Evolutionary conservation across 305 asterid genomes (phyloP).

Genomic region (Solanum aculeatissimum): DNA sequence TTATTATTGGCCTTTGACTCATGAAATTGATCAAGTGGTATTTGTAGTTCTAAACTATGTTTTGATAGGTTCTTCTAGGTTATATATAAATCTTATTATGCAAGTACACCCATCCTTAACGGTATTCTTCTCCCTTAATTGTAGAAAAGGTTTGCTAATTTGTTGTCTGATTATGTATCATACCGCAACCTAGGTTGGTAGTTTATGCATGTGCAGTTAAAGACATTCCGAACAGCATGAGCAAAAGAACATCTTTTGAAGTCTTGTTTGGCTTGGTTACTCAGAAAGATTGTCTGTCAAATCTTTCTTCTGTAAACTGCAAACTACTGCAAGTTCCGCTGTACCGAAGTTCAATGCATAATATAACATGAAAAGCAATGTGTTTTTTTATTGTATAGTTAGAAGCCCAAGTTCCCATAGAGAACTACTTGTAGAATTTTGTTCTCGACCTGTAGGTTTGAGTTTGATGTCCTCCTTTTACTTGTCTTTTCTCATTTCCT

Average conservation of each 20-base stretch:
- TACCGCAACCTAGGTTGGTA: background rate
- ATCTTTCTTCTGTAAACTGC: background rate
- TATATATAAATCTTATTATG: background rate
- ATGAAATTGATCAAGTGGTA: background rate
- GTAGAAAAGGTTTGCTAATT: background rate
- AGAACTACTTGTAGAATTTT: background rate
- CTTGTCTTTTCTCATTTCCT: background rate
- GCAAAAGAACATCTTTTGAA: background rate
- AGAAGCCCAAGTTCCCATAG: background rate
- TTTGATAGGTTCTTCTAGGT: background rate
- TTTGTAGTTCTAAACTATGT: background rate
- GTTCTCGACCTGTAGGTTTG: background rate
- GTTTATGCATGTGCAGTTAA: background rate
- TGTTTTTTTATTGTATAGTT: background rate
- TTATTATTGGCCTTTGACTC: background rate
- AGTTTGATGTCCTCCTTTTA: background rate
- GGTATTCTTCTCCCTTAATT: background rate
- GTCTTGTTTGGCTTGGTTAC: background rate
- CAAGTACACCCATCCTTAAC: background rate
- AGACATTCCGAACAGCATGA: background rate
- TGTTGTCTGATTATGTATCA: background rate
- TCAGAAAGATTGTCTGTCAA: background rate
- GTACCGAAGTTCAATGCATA: background rate
- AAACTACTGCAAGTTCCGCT: background rate
- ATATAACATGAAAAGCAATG: background rate